Evolutionary conservation across 2,329 filamentous ascomycete species (phyloP).

Genomic region (Ophiostoma quercus): DNA sequence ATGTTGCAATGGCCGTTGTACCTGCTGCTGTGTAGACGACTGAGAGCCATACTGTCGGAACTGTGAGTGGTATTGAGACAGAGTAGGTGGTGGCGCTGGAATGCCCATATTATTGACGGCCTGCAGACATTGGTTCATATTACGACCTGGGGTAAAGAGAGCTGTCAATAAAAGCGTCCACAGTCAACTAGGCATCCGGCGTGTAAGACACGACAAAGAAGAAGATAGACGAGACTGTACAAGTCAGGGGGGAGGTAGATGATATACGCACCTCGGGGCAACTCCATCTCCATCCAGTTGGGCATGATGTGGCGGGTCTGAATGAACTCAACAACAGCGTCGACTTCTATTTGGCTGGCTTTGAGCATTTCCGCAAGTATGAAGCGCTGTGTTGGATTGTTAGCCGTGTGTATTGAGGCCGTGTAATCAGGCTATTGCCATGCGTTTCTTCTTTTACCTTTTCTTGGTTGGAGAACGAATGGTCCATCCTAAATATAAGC

Average conservation of each 20-base stretch:
- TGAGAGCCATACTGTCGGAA: conserved; percentile 28
- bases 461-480: conserved; percentile 47
- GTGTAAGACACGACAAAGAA: background rate
- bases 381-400: conserved; percentile 43
- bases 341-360: conserved; percentile 46
- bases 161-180: conserved; percentile 14
- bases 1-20: background rate
- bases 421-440: background rate
- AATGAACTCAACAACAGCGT: conserved; percentile 45
- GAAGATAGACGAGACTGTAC: background rate
- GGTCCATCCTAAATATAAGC: conserved; percentile 37
- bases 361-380: conserved; percentile 56
- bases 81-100: conserved; percentile 2
- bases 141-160: conserved; percentile 33
- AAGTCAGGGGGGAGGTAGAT: background rate
- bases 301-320: conserved; percentile 33
- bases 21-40: conserved; percentile 1
- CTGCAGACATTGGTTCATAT: conserved; percentile 35
- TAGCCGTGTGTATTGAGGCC: background rate
- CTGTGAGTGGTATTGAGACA: conserved; percentile 26
- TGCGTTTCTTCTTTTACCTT: conserved; percentile 39
- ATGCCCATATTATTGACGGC: conserved; percentile 33
- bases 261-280: conserved; percentile 33
- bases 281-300: conserved; percentile 36
- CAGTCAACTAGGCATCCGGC: background rate